Evolutionary conservation across 106 monocot genomes (phyloP).

Genomic region (Platanthera guangdongensis): DNA sequence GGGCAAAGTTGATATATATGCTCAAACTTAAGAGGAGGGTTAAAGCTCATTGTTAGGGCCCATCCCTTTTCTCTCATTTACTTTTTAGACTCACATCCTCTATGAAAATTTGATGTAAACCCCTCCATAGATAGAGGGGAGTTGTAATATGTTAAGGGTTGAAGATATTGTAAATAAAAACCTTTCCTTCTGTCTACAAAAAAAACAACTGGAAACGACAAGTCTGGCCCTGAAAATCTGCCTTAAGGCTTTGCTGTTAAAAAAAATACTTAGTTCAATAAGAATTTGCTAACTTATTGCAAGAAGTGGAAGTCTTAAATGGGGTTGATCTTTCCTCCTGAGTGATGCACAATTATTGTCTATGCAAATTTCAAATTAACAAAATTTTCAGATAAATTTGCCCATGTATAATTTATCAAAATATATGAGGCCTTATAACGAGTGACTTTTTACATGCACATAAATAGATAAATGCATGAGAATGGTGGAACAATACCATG

Average conservation of each 20-base stretch:
- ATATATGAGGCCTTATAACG: neutral
- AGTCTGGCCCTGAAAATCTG: neutral
- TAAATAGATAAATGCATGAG: neutral
- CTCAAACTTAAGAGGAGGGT: too few relatives aligned
- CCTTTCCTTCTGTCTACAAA: neutral
- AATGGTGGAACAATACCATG: neutral
- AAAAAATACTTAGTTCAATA: neutral
- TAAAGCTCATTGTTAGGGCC: too few relatives aligned
- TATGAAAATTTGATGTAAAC: too few relatives aligned
- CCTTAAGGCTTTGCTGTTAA: neutral
- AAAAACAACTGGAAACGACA: neutral
- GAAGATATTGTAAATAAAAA: too few relatives aligned
- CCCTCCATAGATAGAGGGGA: too few relatives aligned
- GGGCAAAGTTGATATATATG: too few relatives aligned
- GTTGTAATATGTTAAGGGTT: too few relatives aligned
- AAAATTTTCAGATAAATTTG: neutral
- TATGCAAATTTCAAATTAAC: neutral
- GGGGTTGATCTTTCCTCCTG: neutral
- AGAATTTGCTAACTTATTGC: neutral
- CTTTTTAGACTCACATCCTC: too few relatives aligned
- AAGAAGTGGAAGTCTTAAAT: neutral
- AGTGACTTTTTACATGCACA: neutral
- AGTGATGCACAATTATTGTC: neutral
- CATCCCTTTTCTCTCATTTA: too few relatives aligned
- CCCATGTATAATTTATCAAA: neutral